Conservation (phyloP, 2,329 filamentous ascomycete species). For the Fusarium nurragi region DNA sequence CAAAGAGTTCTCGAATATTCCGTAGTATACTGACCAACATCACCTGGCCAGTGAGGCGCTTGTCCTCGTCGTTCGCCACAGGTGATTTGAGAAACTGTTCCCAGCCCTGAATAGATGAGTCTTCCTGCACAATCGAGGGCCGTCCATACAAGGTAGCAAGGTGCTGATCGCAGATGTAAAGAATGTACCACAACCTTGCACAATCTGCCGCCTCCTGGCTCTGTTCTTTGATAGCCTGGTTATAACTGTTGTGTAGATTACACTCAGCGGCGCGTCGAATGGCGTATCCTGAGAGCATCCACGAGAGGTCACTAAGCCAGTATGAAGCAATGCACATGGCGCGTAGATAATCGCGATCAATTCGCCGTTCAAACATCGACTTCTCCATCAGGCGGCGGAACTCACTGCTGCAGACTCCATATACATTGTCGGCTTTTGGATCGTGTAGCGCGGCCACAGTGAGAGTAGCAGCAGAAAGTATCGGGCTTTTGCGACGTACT, state of each 20-base stretch:
- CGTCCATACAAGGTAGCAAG: conserved; percentile 69
- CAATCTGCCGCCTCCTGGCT: conserved; percentile 60
- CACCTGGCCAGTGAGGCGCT: conserved; percentile 67
- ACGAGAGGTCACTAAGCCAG: conserved; percentile 70
- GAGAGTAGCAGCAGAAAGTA: conserved; percentile 65
- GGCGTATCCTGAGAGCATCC: conserved; percentile 67
- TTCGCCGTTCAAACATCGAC: conserved; percentile 51
- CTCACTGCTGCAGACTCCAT: conserved; percentile 64
- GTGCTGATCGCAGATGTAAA: conserved; percentile 70
- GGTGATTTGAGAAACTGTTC: conserved; percentile 64
- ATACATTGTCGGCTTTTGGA: conserved; percentile 60
- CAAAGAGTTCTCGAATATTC: conserved; percentile 65
- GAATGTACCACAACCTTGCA: conserved; percentile 68
- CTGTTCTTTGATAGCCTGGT: conserved; percentile 50
- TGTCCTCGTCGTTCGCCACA: conserved; percentile 63
- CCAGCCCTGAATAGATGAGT: conserved; percentile 65
- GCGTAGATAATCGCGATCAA: conserved; percentile 63
- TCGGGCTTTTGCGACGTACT: conserved; percentile 63
- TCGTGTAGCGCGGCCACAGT: conserved; percentile 69
- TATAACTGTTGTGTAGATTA: conserved; percentile 56
- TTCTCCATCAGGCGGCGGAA: conserved; percentile 65
- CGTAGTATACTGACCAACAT: conserved; percentile 66
- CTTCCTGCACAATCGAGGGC: conserved; percentile 66
- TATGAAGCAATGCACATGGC: conserved; percentile 70
- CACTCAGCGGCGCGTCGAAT: conserved; percentile 60